A percentile compares a stretch with the other conserved stretches of the same genome.
phyloP scores from a whole-genome alignment of 129 eudicot genomes.

The Cynara cardunculus region DNA sequence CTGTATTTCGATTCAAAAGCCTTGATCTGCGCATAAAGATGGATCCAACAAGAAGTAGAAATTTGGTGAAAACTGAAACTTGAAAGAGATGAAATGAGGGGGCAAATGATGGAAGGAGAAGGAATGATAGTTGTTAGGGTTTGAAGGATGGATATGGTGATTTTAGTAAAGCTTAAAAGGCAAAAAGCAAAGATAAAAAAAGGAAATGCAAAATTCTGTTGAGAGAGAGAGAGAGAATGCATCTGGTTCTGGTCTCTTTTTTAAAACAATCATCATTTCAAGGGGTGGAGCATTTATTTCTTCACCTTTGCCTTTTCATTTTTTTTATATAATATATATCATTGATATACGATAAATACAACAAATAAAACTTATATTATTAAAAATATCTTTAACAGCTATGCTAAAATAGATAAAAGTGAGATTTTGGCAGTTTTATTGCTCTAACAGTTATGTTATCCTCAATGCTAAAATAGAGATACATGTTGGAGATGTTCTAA shows the following conservation, averaged over 20 bases:
- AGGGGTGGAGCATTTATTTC: slow-evolving; percentile 24
- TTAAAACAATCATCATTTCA: slow-evolving; percentile 6
- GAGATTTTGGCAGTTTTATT: no score
- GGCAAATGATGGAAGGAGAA: neutral
- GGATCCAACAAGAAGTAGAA: neutral
- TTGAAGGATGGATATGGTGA: neutral
- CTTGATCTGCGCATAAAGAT: slow-evolving; percentile 25
- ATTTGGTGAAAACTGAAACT: neutral
- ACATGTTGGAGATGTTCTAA: no score
- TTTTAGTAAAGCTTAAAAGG: slow-evolving; percentile 18
- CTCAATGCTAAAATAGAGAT: no score
- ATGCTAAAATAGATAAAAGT: no score
- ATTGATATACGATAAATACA: no score
- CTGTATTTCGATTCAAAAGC: neutral
- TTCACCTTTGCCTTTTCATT: slow-evolving; percentile 9
- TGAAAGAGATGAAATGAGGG: slow-evolving; percentile 2
- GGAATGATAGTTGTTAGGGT: slow-evolving; percentile 3
- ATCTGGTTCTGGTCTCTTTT: slow-evolving; percentile 25
- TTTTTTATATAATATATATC: neutral
- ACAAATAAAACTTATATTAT: no score
- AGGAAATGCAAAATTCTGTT: neutral
- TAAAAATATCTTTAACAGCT: no score
- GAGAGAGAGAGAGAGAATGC: slow-evolving; percentile 8
- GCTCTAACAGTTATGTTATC: no score
- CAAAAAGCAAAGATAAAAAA: neutral